Percentiles rank a stretch among this genome's conserved stretches.
These are phyloP conservation scores for Lachnellula cervina DNA, from an alignment of 2,329 filamentous ascomycete genomes.

Conservation along the genomic window DNA sequence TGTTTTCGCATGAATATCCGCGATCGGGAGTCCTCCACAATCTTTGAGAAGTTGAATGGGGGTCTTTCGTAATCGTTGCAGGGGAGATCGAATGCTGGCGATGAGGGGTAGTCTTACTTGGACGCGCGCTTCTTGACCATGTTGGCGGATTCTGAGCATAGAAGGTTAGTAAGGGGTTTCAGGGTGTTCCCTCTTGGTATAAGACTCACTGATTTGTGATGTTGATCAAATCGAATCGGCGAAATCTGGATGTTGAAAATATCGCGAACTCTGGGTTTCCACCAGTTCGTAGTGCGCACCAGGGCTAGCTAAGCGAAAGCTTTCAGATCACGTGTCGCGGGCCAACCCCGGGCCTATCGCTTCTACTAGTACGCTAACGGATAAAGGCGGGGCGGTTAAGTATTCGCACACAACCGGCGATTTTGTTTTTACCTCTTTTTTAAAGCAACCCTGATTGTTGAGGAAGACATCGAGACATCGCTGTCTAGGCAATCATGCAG, in stretches of 20 bases:
- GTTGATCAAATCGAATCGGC: slow-evolving; percentile 2
- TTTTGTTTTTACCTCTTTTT: background rate
- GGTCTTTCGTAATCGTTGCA: no score
- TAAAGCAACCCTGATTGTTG: slow-evolving; percentile 16
- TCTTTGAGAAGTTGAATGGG: no score
- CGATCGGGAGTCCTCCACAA: background rate
- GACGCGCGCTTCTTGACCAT: slow-evolving; percentile 71
- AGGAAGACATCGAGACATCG: slow-evolving; percentile 30
- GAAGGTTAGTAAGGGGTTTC: background rate
- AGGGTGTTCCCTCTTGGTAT: background rate
- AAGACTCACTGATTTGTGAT: slow-evolving; percentile 15
- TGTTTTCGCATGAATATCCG: no score
- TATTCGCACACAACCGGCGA: no score
- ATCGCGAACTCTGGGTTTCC: no score
- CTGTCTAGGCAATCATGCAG: slow-evolving; percentile 38
- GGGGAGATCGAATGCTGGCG: slow-evolving; percentile 1
- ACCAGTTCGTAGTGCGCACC: no score
- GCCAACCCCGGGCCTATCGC: no score
- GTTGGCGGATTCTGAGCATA: slow-evolving; percentile 51
- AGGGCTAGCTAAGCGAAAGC: no score
- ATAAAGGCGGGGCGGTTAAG: no score
- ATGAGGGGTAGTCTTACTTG: slow-evolving; percentile 45
- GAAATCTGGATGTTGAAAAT: background rate
- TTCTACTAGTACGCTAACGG: no score
- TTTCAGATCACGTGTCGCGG: no score